A percentile compares a stretch with the other conserved stretches of the same genome.
Conservation (phyloP, 148 eudicot species). For the Dianthus caryophyllus region DNA sequence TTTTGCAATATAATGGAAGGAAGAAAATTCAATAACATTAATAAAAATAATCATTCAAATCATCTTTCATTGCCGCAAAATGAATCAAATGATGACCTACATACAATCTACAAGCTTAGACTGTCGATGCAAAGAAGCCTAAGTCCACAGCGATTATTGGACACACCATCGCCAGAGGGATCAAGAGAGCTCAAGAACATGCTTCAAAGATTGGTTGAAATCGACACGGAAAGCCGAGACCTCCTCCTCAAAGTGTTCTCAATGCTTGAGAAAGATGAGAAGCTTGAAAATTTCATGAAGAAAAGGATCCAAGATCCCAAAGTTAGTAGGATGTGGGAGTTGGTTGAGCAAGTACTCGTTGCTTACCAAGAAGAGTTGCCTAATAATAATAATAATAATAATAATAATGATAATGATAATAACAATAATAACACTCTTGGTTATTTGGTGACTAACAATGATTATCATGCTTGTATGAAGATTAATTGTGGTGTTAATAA, state of each 20-base stretch:
- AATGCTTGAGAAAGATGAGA: slow-evolving; percentile 25
- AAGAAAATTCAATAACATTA: background rate
- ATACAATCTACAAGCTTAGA: slow-evolving; percentile 16
- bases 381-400: background rate
- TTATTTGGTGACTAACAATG: no score
- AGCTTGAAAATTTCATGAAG: slow-evolving; percentile 23
- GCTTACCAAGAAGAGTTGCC: slow-evolving; percentile 14
- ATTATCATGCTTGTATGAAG: no score
- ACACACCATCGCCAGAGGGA: slow-evolving; percentile 18
- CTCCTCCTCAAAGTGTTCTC: slow-evolving; percentile 26
- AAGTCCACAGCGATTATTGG: slow-evolving; percentile 14
- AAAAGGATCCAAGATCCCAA: slow-evolving; percentile 28
- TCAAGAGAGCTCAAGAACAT: slow-evolving; percentile 21
- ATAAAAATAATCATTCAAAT: background rate
- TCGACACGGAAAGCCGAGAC: slow-evolving; percentile 27
- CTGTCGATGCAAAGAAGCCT: slow-evolving; percentile 18
- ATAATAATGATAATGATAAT: background rate
- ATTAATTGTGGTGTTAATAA: background rate
- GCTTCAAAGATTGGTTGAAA: slow-evolving; percentile 25
- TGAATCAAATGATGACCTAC: background rate
- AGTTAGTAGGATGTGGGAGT: slow-evolving; percentile 31
- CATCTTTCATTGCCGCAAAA: slow-evolving; percentile 9
- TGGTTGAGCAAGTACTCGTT: slow-evolving; percentile 28
- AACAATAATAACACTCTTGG: no score
- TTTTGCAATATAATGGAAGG: background rate